A percentile compares a stretch with the other conserved stretches of the same genome.
Conservation (phyloP, 2,329 filamentous ascomycete species). For the Colletotrichum nymphaeae region DNA sequence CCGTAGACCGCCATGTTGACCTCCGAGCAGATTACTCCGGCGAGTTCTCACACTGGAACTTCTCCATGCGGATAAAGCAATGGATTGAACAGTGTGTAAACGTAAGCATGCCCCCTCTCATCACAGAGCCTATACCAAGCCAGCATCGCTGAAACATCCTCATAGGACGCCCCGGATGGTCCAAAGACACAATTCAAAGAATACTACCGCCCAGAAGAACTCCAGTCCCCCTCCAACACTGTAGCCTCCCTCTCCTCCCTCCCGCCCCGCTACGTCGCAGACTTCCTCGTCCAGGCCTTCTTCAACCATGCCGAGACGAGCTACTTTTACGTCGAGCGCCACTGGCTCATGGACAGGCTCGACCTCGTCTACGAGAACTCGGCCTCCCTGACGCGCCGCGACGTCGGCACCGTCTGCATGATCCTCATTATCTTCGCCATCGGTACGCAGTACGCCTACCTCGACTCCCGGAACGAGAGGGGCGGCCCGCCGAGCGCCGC, state of each 20-base stretch:
- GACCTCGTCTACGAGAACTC: conserved; percentile 54
- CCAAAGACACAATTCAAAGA: conserved; percentile 47
- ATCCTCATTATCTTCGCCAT: conserved; percentile 61
- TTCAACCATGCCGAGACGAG: conserved; percentile 61
- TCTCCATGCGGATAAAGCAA: conserved; percentile 62
- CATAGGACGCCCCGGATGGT: conserved; percentile 27
- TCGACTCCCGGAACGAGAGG: conserved; percentile 47
- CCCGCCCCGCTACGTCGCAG: conserved; percentile 58
- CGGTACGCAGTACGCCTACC: conserved; percentile 62
- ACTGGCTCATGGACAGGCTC: conserved; percentile 55
- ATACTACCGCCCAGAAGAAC: conserved; percentile 58
- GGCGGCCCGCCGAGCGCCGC: conserved; percentile 29
- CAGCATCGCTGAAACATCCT: too few species aligned
- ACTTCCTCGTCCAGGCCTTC: conserved; percentile 58
- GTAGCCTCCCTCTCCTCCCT: conserved; percentile 52
- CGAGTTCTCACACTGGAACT: conserved; percentile 65
- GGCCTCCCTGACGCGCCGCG: conserved; percentile 49
- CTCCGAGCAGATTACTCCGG: conserved; percentile 57
- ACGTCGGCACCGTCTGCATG: conserved; percentile 56
- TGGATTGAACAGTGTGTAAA: conserved; percentile 57
- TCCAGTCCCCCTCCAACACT: conserved; percentile 53
- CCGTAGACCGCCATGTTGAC: conserved; percentile 14
- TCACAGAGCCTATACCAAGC: background rate
- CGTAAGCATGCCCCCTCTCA: conserved; percentile 36
- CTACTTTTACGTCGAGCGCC: conserved; percentile 59